Percentiles rank a stretch among this genome's conserved stretches.
These are phyloP conservation scores for Meripilus lineatus DNA, from an alignment of 1,284 basidiomycete genomes.

Conservation along the genomic window DNA sequence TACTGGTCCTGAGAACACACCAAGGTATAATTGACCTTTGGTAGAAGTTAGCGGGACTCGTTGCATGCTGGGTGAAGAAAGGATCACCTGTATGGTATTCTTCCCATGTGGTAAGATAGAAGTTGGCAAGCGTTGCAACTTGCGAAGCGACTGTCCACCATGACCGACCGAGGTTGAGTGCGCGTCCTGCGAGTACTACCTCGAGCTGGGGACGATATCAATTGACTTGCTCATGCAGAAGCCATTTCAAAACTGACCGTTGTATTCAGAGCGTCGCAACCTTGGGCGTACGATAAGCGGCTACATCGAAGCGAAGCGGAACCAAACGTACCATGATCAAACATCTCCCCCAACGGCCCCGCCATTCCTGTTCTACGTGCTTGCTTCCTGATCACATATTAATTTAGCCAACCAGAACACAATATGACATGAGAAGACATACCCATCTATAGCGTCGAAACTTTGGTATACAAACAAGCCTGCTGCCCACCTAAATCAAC, in stretches of 20 bases:
- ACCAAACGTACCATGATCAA: slow-evolving; percentile 78
- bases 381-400: slow-evolving; percentile 69
- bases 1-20: slow-evolving; percentile 94
- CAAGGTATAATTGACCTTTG: slow-evolving; percentile 79
- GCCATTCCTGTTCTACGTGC: slow-evolving; percentile 94
- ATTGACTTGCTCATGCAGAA: not conserved
- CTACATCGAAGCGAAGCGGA: not conserved
- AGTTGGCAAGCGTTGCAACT: slow-evolving; percentile 85
- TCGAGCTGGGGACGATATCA: slow-evolving; percentile 54
- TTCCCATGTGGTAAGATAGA: slow-evolving; percentile 97
- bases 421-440: slow-evolving; percentile 15
- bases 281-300: slow-evolving; percentile 31
- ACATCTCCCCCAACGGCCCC: slow-evolving; percentile 93
- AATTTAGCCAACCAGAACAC: not conserved
- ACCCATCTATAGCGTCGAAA: slow-evolving; percentile 87
- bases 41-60: not conserved
- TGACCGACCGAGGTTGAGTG: slow-evolving; percentile 86
- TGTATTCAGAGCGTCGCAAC: slow-evolving; percentile 91
- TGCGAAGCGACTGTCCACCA: slow-evolving; percentile 96
- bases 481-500: slow-evolving; percentile 61
- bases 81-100: slow-evolving; percentile 85
- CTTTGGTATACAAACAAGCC: slow-evolving; percentile 94
- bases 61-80: not conserved
- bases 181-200: slow-evolving; percentile 76
- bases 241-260: slow-evolving; percentile 48